Percentiles rank a stretch among this genome's conserved stretches.
Conservation (phyloP, 73 alveolate genomes). For the Paramecium sexaurelia region DNA sequence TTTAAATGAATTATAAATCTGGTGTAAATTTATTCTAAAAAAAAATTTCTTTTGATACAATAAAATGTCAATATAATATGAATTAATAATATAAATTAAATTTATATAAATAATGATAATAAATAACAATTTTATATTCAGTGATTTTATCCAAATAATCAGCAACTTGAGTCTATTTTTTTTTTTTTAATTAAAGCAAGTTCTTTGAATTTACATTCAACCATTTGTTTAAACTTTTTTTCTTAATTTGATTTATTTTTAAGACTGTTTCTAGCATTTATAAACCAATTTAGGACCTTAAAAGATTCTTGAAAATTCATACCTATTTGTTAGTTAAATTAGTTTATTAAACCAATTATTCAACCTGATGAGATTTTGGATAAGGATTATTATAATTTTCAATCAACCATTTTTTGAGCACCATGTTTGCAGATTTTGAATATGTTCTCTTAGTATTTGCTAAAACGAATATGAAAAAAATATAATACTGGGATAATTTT, state of each 20-base stretch:
- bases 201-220: slow-evolving; percentile 26
- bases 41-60: not conserved
- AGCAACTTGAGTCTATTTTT: not conserved
- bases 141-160: not conserved
- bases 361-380: not conserved
- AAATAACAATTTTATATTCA: not conserved
- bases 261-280: slow-evolving; percentile 51
- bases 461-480: not conserved
- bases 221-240: not conserved
- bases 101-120: slow-evolving; percentile 13
- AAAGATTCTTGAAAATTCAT: not conserved
- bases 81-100: not conserved
- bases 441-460: slow-evolving; percentile 44
- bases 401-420: slow-evolving; percentile 45
- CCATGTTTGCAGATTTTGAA: slow-evolving; percentile 27
- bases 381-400: slow-evolving; percentile 28
- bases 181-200: not conserved
- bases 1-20: not conserved
- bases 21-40: not conserved
- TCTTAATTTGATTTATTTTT: slow-evolving; percentile 18
- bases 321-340: slow-evolving; percentile 37
- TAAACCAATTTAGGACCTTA: slow-evolving; percentile 43
- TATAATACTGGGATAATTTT: slow-evolving; percentile 11
- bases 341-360: slow-evolving; percentile 1
- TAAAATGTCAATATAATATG: not conserved